phyloP scores from a whole-genome alignment of 768 basidiomycete species.

The Boletus vermiculosoides region DNA sequence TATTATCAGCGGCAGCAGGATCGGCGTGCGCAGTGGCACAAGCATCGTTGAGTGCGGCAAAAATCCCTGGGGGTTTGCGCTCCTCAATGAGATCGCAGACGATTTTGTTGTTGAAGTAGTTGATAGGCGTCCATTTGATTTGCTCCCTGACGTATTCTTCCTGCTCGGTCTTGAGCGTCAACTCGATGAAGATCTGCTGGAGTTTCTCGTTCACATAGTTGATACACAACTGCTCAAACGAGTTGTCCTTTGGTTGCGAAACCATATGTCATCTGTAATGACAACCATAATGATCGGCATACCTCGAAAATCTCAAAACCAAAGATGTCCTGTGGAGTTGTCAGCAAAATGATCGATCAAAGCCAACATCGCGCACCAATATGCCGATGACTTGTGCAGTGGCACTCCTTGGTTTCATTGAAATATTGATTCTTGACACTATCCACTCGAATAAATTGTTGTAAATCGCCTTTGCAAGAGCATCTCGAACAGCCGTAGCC shows the following conservation, averaged over 20 bases:
- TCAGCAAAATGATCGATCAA: background rate
- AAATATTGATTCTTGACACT: slow-evolving; percentile 90
- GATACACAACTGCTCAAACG: slow-evolving; percentile 97
- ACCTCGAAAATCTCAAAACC: slow-evolving; percentile 99
- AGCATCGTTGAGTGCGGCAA: slow-evolving; percentile 98
- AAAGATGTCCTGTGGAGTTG: slow-evolving; percentile 77
- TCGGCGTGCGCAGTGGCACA: slow-evolving; percentile 98
- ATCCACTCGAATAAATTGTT: slow-evolving; percentile 99
- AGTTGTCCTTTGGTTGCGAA: slow-evolving; percentile 70
- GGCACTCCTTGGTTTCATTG: slow-evolving; percentile 84
- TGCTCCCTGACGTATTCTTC: slow-evolving; percentile 98
- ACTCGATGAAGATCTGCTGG: slow-evolving; percentile 98
- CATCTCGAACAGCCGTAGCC: slow-evolving; percentile 85
- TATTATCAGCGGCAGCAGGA: slow-evolving; percentile 92
- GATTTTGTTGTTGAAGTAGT: slow-evolving; percentile 98
- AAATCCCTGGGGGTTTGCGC: slow-evolving; percentile 92
- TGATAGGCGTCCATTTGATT: slow-evolving; percentile 99
- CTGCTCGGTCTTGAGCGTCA: slow-evolving; percentile 98
- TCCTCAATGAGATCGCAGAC: slow-evolving; percentile 99
- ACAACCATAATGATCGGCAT: slow-evolving; percentile 8
- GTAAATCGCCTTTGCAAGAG: slow-evolving; percentile 93
- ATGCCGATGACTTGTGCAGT: slow-evolving; percentile 89
- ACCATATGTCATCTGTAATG: slow-evolving; percentile 2
- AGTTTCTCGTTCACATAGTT: slow-evolving; percentile 99
- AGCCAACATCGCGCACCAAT: slow-evolving; percentile 48